These are phyloP conservation scores for Aspergillus puulaauensis DNA, from an alignment of 2,329 filamentous ascomycete genomes.

Conservation along the genomic window DNA sequence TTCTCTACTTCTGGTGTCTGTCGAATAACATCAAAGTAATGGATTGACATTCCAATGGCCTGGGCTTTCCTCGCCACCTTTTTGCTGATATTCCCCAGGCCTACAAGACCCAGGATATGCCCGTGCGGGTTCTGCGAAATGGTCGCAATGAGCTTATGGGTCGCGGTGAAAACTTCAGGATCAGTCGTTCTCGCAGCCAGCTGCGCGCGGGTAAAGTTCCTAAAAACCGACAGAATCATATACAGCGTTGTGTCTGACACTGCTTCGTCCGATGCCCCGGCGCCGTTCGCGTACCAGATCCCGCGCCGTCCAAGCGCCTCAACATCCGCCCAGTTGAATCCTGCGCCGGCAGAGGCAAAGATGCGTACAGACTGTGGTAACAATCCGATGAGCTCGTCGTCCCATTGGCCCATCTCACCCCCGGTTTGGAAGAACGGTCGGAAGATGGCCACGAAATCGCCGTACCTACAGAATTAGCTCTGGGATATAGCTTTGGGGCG, in stretches of 20 bases:
- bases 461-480: constrained; percentile 24
- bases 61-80: constrained; percentile 49
- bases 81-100: constrained; percentile 51
- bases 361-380: constrained; percentile 59
- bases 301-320: constrained; percentile 41
- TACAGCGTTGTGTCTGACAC: constrained; percentile 46
- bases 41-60: constrained; percentile 53
- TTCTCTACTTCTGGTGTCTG: constrained; percentile 36
- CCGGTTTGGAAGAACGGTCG: constrained; percentile 64
- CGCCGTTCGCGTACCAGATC: constrained; percentile 49
- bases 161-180: constrained; percentile 39
- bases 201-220: constrained; percentile 51
- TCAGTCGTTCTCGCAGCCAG: constrained; percentile 48
- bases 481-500: too few relatives aligned
- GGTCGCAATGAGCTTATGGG: constrained; percentile 46
- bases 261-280: constrained; percentile 44
- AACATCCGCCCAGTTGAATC: constrained; percentile 67
- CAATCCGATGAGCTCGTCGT: constrained; percentile 57
- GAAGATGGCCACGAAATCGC: constrained; percentile 43
- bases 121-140: constrained; percentile 52
- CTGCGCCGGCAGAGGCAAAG: constrained; percentile 64
- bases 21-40: constrained; percentile 53
- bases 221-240: constrained; percentile 50
- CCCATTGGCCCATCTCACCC: constrained; percentile 66
- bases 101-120: constrained; percentile 53